Evolutionary conservation across 2,329 filamentous ascomycete genomes (phyloP).

Genomic region (Calonectria hawksworthii): DNA sequence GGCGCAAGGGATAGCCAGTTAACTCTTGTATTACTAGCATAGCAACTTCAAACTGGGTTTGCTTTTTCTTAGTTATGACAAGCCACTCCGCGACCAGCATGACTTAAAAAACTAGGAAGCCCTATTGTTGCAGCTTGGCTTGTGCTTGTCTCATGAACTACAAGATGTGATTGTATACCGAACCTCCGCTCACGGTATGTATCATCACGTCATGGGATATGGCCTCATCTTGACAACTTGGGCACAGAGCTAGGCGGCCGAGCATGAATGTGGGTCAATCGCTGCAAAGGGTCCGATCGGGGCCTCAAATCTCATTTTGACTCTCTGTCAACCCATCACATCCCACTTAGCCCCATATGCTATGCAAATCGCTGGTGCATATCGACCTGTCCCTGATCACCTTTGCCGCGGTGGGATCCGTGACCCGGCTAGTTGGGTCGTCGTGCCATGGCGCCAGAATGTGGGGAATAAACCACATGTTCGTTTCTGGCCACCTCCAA

Average conservation of each 20-base stretch:
- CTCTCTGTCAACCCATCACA: not conserved
- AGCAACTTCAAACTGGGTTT: not conserved
- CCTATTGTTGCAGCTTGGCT: not conserved
- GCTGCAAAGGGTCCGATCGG: not conserved
- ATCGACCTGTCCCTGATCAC: not conserved
- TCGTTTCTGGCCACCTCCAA: not conserved
- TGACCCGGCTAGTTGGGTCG: not conserved
- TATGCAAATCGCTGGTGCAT: not conserved
- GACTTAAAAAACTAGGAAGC: not conserved
- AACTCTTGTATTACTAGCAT: not conserved
- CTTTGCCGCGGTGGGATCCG: not conserved
- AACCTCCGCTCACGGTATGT: not conserved
- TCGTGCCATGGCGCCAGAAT: not conserved
- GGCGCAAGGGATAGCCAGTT: not conserved
- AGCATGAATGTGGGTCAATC: not conserved
- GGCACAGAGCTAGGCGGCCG: not conserved
- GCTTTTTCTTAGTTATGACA: not conserved
- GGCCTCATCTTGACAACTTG: not conserved
- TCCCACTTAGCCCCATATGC: not conserved
- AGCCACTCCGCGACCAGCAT: not conserved
- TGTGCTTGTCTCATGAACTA: not conserved
- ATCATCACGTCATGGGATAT: not conserved
- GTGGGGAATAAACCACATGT: slow-evolving; percentile 1
- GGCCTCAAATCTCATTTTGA: not conserved
- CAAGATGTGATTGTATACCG: not conserved